Base-by-base conservation (phyloP, 495 filamentous ascomycete species). In the Hypoxylon subgilvum region DNA sequence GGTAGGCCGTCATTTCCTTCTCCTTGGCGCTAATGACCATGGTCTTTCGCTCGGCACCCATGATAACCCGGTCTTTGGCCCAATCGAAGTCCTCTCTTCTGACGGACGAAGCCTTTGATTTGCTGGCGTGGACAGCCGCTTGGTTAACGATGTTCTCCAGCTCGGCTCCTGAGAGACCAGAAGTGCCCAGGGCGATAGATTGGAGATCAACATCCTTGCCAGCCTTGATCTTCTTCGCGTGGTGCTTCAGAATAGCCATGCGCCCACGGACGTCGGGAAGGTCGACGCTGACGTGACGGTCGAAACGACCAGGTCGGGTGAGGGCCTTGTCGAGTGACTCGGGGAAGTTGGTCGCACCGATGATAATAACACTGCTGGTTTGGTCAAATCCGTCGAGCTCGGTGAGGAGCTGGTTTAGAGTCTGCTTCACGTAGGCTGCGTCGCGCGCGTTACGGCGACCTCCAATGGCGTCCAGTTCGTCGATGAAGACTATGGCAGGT, bases 41-140 rank as follows among this genome's bases (percentile, higher is more conserved):
- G 66, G 86, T 93, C 64, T 83, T 85, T 69, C 87, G 84, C 77
- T 97, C 94, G 23, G 93, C 90, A 39, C 94, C 94, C 90, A 98
- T 96, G 77, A 97, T 87, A 51, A 98, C 90, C 74, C 92, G 96
- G 77, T 98, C 94, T 72, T 95, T 97, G 39, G 94, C 93, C 91
- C 91, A 97, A 58, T 97, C 94, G 47, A 98, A 88, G 67, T 97
- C 91, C 14, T 80, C 69, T 68, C 90, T 86, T 16, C 80, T 76
- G 57, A 98, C 92, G 35, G 84, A 83, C 35, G 73, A 73, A 12
- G 85, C 80, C 73, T 90, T 93, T 44, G 86, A 79, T 69, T 92
- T 89, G 69, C 88, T 90, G 12, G 94, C 94, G 62, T 87, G 91
- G 28, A 97, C 86, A 6, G 94, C 94, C 27, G 94, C 94, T 74